Percentiles rank a stretch among this genome's conserved stretches.
Evolutionary conservation across 2,329 filamentous ascomycete species (phyloP).

Genomic region (Paecilomyces sp.): DNA sequence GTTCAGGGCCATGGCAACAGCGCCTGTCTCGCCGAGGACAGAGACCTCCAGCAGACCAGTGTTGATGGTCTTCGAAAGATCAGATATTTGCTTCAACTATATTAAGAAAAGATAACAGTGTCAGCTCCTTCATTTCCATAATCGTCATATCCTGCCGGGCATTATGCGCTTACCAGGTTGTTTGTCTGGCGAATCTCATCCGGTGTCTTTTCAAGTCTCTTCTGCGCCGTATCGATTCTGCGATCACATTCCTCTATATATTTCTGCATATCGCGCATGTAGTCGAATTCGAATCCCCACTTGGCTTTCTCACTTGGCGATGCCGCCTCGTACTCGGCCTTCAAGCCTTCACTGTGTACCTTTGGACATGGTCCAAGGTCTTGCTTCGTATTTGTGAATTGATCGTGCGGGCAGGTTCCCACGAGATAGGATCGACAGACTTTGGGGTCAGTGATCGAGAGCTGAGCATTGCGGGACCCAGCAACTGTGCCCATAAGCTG

Average conservation of each 20-base stretch:
- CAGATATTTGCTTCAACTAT: slow-evolving; percentile 73
- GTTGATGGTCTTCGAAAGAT: slow-evolving; percentile 70
- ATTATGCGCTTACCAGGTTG: slow-evolving; percentile 51
- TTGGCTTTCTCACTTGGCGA: slow-evolving; percentile 64
- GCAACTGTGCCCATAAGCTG: slow-evolving; percentile 73
- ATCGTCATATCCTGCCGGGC: not conserved
- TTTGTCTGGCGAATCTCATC: slow-evolving; percentile 97
- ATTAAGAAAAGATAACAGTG: not conserved
- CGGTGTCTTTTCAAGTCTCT: slow-evolving; percentile 89
- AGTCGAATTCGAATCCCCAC: slow-evolving; percentile 92
- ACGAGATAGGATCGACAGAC: slow-evolving; percentile 91
- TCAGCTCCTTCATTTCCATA: not conserved
- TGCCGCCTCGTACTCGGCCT: slow-evolving; percentile 77
- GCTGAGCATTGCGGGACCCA: slow-evolving; percentile 66
- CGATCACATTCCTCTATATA: slow-evolving; percentile 97
- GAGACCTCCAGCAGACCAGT: slow-evolving; percentile 79
- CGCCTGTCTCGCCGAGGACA: slow-evolving; percentile 72
- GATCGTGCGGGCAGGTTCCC: slow-evolving; percentile 93
- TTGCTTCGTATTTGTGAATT: slow-evolving; percentile 99
- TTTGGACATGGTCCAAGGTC: slow-evolving; percentile 86
- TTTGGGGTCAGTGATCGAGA: slow-evolving; percentile 84
- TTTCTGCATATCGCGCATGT: slow-evolving; percentile 89
- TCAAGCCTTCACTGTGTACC: slow-evolving; percentile 80
- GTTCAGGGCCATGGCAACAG: slow-evolving; percentile 73
- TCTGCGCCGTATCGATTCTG: slow-evolving; percentile 82